These are phyloP conservation scores for Metschnikowia noctiluminum DNA, from an alignment of 805 yeast species.

Conservation along the genomic window DNA sequence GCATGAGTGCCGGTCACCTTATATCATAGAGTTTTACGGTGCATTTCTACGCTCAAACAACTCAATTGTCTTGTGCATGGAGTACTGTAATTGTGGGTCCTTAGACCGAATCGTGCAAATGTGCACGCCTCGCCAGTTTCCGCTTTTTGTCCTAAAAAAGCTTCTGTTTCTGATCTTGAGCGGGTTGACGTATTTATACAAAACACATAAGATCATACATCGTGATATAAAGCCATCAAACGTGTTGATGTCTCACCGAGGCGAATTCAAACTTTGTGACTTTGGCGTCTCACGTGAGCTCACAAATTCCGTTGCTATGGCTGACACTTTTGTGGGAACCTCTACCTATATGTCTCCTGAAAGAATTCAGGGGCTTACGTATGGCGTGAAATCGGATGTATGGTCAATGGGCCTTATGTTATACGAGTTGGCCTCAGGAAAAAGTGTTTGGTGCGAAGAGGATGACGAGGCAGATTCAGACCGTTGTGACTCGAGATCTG, in stretches of 20 bases:
- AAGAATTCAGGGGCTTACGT: constrained; percentile 90
- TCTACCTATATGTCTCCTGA: constrained; percentile 97
- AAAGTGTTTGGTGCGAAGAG: constrained; percentile 65
- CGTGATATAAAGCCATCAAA: constrained; percentile 96
- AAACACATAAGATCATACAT: constrained; percentile 84
- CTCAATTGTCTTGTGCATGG: constrained; percentile 90
- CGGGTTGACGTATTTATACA: constrained; percentile 80
- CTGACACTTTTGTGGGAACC: constrained; percentile 97
- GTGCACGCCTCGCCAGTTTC: constrained; percentile 34
- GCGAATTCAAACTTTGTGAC: constrained; percentile 89
- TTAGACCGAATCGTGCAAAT: constrained; percentile 74
- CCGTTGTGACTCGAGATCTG: constrained; percentile 23
- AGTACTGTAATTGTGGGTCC: constrained; percentile 93
- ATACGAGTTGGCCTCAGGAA: constrained; percentile 83
- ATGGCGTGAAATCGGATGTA: constrained; percentile 93
- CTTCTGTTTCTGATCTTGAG: constrained; percentile 72
- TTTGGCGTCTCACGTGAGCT: constrained; percentile 94
- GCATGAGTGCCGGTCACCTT: constrained; percentile 83
- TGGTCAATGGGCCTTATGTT: constrained; percentile 95
- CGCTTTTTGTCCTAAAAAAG: constrained; percentile 66
- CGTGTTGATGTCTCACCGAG: constrained; percentile 80
- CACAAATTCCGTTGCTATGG: constrained; percentile 77
- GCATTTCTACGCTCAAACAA: constrained; percentile 64
- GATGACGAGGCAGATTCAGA: constrained; percentile 4
- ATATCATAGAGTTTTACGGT: constrained; percentile 87